phyloP scores from a whole-genome alignment of 441 rosid genomes.

The Mallotus repandus region DNA sequence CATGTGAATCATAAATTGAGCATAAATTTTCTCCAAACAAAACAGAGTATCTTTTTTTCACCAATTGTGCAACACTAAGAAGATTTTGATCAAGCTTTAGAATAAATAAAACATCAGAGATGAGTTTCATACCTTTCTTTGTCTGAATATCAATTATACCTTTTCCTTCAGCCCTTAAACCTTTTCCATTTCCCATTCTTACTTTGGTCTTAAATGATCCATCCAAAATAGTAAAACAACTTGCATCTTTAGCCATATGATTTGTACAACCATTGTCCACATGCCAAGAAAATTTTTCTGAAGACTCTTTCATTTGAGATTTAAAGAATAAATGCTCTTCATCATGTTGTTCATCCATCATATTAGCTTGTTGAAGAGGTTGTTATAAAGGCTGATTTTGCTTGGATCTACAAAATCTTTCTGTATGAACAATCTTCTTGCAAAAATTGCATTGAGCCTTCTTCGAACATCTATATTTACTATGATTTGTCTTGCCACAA shows the following conservation, averaged over 20 bases:
- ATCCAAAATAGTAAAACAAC: background rate
- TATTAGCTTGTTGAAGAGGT: conserved; percentile 1
- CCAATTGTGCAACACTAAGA: background rate
- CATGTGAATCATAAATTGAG: background rate
- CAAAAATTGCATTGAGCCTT: background rate
- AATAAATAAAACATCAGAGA: background rate
- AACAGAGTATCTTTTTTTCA: background rate
- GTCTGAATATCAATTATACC: background rate
- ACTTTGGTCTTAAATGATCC: background rate
- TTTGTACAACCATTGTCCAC: background rate
- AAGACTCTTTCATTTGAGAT: background rate
- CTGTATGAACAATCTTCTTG: background rate
- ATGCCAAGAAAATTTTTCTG: background rate
- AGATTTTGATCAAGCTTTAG: background rate
- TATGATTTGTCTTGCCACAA: background rate
- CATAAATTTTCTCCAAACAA: background rate
- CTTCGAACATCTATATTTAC: background rate
- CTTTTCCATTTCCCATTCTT: conserved; percentile 4
- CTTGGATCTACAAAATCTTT: background rate
- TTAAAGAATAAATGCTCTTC: background rate
- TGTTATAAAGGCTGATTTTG: background rate
- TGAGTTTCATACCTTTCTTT: conserved; percentile 1
- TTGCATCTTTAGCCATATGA: background rate
- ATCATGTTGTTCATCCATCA: background rate
- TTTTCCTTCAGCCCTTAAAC: background rate